Conservation (phyloP, 179 eudicot species). For the Monotropa hypopitys region DNA sequence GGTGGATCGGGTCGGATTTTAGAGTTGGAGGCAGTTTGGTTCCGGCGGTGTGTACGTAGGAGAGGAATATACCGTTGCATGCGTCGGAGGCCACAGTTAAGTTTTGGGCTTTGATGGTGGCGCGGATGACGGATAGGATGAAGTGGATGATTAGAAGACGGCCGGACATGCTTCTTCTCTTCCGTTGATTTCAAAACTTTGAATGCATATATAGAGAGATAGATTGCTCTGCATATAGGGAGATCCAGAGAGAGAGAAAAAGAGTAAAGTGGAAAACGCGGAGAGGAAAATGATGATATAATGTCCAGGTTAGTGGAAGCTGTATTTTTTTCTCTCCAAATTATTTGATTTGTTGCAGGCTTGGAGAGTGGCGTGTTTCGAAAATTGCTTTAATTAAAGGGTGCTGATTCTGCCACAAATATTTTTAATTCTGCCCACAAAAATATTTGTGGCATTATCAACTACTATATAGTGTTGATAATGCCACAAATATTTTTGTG, state of each 20-base stretch:
- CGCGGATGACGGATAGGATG: slow-evolving; percentile 6
- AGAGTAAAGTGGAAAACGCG: slow-evolving; percentile 13
- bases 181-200: neutral
- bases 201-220: neutral
- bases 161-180: slow-evolving; percentile 7
- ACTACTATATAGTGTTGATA: too few relatives aligned
- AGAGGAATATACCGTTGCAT: slow-evolving; percentile 31
- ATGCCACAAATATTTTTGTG: too few relatives aligned
- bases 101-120: neutral
- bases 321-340: slow-evolving; percentile 5
- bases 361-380: too few relatives aligned
- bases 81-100: slow-evolving; percentile 13
- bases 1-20: slow-evolving; percentile 18
- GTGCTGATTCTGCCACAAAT: too few relatives aligned
- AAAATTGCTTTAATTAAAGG: too few relatives aligned
- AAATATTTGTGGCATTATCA: too few relatives aligned
- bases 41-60: slow-evolving; percentile 20
- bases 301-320: slow-evolving; percentile 7
- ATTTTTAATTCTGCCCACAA: too few relatives aligned
- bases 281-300: neutral
- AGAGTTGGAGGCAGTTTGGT: slow-evolving; percentile 18
- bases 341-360: too few relatives aligned
- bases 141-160: neutral
- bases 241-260: neutral
- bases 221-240: neutral